These are phyloP conservation scores for Didymella pinodella DNA, from an alignment of 2,329 filamentous ascomycete genomes.

Conservation along the genomic window DNA sequence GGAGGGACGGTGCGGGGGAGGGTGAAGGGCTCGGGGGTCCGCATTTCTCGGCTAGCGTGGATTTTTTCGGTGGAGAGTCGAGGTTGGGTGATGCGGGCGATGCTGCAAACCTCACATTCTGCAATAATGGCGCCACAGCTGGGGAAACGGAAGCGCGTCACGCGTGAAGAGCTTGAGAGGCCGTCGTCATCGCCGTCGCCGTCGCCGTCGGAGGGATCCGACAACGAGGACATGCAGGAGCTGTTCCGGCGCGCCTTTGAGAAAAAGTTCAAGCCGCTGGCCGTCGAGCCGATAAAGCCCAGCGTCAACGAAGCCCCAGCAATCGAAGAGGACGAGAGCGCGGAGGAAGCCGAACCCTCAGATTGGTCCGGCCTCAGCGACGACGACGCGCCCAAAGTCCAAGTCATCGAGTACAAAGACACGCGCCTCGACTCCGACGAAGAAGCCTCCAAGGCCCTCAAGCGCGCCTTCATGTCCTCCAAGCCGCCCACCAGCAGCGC, in stretches of 20 bases:
- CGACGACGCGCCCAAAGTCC: constrained; percentile 51
- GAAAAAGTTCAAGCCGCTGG: constrained; percentile 80
- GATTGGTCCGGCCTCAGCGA: constrained; percentile 70
- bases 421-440: constrained; percentile 26
- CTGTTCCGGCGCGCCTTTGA: constrained; percentile 88
- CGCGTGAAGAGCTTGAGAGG: constrained; percentile 41
- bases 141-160: constrained; percentile 57
- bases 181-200: constrained; percentile 39
- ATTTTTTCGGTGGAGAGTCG: constrained; percentile 12
- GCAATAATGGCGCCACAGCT: constrained; percentile 52
- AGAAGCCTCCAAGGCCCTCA: constrained; percentile 63
- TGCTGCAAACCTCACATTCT: not conserved
- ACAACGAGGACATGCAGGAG: constrained; percentile 68
- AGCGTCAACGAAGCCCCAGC: constrained; percentile 39
- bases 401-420: constrained; percentile 54
- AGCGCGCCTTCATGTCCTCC: constrained; percentile 77
- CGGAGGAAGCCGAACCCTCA: constrained; percentile 55
- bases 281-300: constrained; percentile 46
- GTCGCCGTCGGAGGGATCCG: constrained; percentile 39
- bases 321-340: constrained; percentile 41
- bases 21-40: constrained; percentile 34
- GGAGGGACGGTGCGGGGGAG: constrained; percentile 25
- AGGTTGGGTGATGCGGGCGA: not conserved
- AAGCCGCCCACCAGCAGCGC: constrained; percentile 58
- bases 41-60: constrained; percentile 22